Evolutionary conservation across 208 protist species (phyloP).

Genomic region (Leishmania braziliensis): DNA sequence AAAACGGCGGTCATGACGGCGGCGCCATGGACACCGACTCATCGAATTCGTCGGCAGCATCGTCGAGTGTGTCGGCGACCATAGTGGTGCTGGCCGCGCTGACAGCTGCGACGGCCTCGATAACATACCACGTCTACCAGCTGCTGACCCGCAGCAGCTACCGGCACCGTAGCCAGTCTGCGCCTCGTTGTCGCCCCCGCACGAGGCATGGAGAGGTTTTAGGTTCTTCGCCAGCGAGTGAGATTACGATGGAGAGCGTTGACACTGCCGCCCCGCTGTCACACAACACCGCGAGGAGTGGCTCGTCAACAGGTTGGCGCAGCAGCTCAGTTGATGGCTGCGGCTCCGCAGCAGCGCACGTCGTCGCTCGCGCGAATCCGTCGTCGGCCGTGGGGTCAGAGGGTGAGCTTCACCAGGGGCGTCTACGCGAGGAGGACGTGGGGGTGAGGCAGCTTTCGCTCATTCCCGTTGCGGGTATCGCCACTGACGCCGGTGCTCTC

Average conservation of each 20-base stretch:
- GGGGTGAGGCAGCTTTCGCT: not conserved
- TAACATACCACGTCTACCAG: slow-evolving; percentile 18
- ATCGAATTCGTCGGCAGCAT: not conserved
- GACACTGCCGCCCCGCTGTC: not conserved
- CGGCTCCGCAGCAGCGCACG: not conserved
- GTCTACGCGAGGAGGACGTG: not conserved
- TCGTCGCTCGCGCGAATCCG: not conserved
- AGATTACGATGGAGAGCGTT: not conserved
- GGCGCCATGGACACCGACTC: not conserved
- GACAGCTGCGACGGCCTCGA: slow-evolving; percentile 6
- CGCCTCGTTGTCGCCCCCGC: slow-evolving; percentile 1
- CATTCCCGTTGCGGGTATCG: not conserved
- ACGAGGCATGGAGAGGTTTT: not conserved
- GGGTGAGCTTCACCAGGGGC: not conserved
- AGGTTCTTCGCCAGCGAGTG: not conserved
- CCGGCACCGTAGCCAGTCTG: not conserved
- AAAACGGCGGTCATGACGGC: not conserved
- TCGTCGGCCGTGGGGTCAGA: not conserved
- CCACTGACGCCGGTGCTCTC: not conserved
- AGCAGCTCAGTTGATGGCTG: not conserved
- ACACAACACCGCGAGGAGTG: not conserved
- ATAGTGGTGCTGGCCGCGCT: slow-evolving; percentile 10
- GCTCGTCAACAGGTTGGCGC: not conserved
- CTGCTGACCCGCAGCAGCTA: not conserved
- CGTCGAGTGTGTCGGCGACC: not conserved